Conservation (phyloP, 2,329 filamentous ascomycete genomes). For the Stagonosporopsis rhizophila region DNA sequence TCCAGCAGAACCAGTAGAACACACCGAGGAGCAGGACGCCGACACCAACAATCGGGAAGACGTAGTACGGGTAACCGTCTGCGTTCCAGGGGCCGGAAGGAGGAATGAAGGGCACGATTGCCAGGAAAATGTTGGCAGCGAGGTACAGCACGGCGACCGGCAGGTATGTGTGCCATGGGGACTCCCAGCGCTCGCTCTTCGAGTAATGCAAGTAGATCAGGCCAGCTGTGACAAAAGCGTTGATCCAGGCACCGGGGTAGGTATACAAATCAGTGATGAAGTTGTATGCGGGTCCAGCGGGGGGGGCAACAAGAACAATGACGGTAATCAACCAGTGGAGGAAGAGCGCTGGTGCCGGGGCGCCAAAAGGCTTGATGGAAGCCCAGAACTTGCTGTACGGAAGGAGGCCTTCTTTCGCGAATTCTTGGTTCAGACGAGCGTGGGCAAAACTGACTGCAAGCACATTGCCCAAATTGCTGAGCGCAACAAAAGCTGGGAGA, state of each 20-base stretch:
- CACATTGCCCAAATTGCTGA: conserved; percentile 69
- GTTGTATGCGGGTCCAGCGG: conserved; percentile 72
- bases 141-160: conserved; percentile 50
- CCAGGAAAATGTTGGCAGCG: conserved; percentile 51
- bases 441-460: conserved; percentile 67
- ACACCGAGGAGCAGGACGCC: conserved; percentile 48
- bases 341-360: conserved; percentile 62
- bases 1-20: conserved; percentile 44
- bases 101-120: conserved; percentile 53
- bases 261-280: conserved; percentile 65
- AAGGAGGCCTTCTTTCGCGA: conserved; percentile 73
- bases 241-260: conserved; percentile 49
- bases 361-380: conserved; percentile 71
- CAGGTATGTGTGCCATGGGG: conserved; percentile 50
- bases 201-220: conserved; percentile 47
- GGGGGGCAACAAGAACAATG: conserved; percentile 70
- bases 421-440: conserved; percentile 67
- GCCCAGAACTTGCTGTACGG: conserved; percentile 73
- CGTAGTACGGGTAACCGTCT: conserved; percentile 54
- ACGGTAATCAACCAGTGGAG: conserved; percentile 72
- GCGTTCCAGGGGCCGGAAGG: conserved; percentile 52
- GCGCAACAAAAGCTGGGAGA: conserved; percentile 61
- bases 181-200: conserved; percentile 44
- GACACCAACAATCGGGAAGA: conserved; percentile 54
- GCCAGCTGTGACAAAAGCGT: conserved; percentile 45